Conservation (phyloP, 139 green algal genomes). For the Chlorella sp. region DNA sequence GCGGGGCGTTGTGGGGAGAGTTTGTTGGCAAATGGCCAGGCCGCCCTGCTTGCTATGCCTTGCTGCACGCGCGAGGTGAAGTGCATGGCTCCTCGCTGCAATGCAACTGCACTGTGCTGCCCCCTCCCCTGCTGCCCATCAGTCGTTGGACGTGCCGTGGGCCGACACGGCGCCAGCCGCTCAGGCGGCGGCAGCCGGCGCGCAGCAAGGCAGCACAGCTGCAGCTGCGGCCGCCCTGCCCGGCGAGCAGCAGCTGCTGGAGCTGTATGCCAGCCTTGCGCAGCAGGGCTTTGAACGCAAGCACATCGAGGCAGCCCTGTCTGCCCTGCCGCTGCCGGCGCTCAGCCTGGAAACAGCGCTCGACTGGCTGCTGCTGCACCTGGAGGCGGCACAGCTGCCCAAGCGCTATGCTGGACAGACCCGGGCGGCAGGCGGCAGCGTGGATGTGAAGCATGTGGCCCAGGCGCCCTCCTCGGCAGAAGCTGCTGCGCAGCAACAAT, state of each 20-base stretch:
- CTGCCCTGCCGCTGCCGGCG: conserved; percentile 11
- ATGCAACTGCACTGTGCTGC: not conserved
- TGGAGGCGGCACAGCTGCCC: conserved; percentile 70
- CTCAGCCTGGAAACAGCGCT: conserved; percentile 48
- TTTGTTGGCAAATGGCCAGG: no score
- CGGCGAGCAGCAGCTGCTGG: conserved; percentile 6
- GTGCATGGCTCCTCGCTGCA: not conserved
- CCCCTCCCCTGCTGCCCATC: not conserved
- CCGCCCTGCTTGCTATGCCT: no score
- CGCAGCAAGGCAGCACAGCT: not conserved
- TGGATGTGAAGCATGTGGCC: conserved; percentile 37
- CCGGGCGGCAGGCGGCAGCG: conserved; percentile 3
- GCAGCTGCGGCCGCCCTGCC: not conserved
- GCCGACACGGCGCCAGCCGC: not conserved
- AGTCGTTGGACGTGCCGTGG: conserved; percentile 30
- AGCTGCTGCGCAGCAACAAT: conserved; percentile 4
- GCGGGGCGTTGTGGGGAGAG: no score
- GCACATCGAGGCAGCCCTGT: conserved; percentile 27
- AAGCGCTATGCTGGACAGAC: conserved; percentile 12
- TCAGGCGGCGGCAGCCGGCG: not conserved
- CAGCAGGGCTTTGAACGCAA: conserved; percentile 3
- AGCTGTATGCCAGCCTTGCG: conserved; percentile 9
- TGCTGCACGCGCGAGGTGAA: not conserved
- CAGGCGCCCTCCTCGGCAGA: not conserved
- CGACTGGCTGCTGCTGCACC: conserved; percentile 87